A percentile compares a stretch with the other conserved stretches of the same genome.
phyloP scores from a whole-genome alignment of 805 yeast species.

The Hanseniaspora jakobsenii region DNA sequence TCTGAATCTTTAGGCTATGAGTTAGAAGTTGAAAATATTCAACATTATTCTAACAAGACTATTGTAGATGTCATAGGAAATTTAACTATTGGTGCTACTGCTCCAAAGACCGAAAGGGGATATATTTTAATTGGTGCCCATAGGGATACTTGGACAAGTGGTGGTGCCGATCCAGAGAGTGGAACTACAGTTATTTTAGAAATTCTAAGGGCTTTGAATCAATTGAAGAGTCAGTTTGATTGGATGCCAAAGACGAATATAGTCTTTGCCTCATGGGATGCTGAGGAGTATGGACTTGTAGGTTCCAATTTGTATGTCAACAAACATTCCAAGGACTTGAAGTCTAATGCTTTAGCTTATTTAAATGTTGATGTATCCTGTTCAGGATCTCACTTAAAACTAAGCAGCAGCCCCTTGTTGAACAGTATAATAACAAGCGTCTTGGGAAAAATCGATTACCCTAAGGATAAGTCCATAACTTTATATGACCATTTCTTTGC shows the following conservation, averaged over 20 bases:
- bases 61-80: slow-evolving; percentile 53
- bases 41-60: slow-evolving; percentile 49
- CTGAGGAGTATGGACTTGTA: slow-evolving; percentile 62
- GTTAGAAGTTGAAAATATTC: slow-evolving; percentile 48
- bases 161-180: slow-evolving; percentile 69
- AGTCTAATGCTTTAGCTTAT: slow-evolving; percentile 49
- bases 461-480: slow-evolving; percentile 26
- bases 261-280: slow-evolving; percentile 69
- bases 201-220: slow-evolving; percentile 47
- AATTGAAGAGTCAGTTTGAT: slow-evolving; percentile 36
- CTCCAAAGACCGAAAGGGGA: slow-evolving; percentile 36
- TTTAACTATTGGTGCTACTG: slow-evolving; percentile 36
- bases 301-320: slow-evolving; percentile 76
- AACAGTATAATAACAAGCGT: slow-evolving; percentile 35
- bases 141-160: slow-evolving; percentile 73
- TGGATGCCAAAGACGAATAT: slow-evolving; percentile 60
- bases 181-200: slow-evolving; percentile 59
- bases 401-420: slow-evolving; percentile 49
- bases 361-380: slow-evolving; percentile 58
- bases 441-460: slow-evolving; percentile 38
- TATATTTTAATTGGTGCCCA: slow-evolving; percentile 57
- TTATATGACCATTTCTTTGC: slow-evolving; percentile 30
- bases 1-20: slow-evolving; percentile 24
- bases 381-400: slow-evolving; percentile 39
- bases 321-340: slow-evolving; percentile 37